Evolutionary conservation across 1,284 basidiomycete species (phyloP).

Genomic region (Amylostereum areolatum): DNA sequence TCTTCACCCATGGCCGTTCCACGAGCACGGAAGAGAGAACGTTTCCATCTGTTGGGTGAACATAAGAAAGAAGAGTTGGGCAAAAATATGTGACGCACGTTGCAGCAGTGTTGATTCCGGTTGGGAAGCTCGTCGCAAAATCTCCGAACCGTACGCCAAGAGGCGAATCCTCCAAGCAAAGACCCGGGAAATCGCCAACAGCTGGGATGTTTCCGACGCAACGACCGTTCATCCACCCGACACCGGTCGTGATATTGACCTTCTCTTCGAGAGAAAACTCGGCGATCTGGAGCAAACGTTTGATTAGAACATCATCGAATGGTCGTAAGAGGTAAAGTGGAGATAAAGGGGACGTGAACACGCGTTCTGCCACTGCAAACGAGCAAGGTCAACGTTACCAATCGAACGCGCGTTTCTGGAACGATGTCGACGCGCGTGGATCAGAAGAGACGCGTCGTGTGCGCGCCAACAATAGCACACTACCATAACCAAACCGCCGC

Average conservation of each 20-base stretch:
- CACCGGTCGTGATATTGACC: conserved; percentile 33
- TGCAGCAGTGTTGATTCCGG: conserved; percentile 50
- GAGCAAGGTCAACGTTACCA: not conserved
- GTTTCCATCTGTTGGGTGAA: conserved; percentile 43
- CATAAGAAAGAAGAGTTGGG: not conserved
- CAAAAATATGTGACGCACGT: conserved; percentile 29
- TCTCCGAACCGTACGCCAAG: conserved; percentile 38
- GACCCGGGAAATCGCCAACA: conserved; percentile 42
- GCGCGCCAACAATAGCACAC: not conserved
- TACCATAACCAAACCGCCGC: too few relatives aligned
- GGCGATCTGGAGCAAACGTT: conserved; percentile 20
- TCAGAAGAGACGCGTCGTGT: not conserved
- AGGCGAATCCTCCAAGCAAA: conserved; percentile 63
- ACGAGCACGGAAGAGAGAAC: conserved; percentile 61
- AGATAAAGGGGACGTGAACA: not conserved
- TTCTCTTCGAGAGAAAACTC: conserved; percentile 34
- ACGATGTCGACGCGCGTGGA: not conserved
- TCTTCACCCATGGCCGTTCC: conserved; percentile 76
- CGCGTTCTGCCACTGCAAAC: not conserved
- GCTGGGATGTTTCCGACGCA: conserved; percentile 39
- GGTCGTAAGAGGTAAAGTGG: not conserved
- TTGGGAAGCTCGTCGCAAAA: conserved; percentile 56
- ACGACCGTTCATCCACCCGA: conserved; percentile 32
- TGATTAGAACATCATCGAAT: not conserved
- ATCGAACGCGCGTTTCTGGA: not conserved